Conservation (phyloP, 495 filamentous ascomycete genomes). For the Daldinia loculata region DNA sequence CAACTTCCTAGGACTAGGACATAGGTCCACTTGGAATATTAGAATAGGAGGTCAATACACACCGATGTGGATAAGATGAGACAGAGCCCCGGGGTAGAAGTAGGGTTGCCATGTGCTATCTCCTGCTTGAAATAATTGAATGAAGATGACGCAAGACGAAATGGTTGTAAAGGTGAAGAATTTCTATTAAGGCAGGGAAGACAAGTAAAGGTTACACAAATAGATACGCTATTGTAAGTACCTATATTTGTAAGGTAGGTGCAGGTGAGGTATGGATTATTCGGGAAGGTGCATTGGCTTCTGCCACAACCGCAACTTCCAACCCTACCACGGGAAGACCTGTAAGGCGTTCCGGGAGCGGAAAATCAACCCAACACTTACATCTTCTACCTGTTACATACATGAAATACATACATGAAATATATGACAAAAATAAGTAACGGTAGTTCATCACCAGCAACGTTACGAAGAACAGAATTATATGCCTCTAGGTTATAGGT, state of each 20-base stretch:
- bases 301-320: constrained; percentile 21
- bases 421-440: background rate
- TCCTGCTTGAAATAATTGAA: constrained; percentile 1
- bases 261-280: constrained; percentile 9
- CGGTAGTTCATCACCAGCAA: background rate
- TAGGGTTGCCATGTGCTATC: constrained; percentile 13
- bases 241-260: background rate
- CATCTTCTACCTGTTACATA: background rate
- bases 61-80: background rate
- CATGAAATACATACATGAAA: background rate
- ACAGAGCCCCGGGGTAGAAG: background rate
- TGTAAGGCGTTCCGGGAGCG: constrained; percentile 1
- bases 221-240: background rate
- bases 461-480: background rate
- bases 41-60: constrained; percentile 4
- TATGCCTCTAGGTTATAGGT: background rate
- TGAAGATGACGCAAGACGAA: constrained; percentile 21
- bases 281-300: constrained; percentile 29
- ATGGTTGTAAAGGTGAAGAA: constrained; percentile 4
- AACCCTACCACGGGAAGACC: background rate
- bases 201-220: background rate
- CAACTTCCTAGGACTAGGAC: too few species aligned
- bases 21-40: constrained; percentile 17
- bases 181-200: background rate
- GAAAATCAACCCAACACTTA: constrained; percentile 1